These are phyloP conservation scores for Protomyces arabidopsidicola DNA, from an alignment of 1,139 yeast species.

Conservation along the genomic window DNA sequence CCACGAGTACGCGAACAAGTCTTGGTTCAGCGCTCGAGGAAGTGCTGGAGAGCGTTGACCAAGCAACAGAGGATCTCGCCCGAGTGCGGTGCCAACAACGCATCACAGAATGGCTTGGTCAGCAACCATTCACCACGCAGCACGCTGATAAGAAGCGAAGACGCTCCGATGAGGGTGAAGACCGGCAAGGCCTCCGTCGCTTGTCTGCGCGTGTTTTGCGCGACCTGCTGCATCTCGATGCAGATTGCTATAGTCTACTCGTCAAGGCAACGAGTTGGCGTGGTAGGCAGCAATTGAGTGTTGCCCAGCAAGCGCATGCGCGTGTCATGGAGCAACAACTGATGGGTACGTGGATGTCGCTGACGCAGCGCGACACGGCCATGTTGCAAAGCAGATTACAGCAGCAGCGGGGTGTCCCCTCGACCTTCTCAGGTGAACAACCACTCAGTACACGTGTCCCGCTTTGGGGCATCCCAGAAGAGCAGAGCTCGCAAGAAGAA, in stretches of 20 bases:
- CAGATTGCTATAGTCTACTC: background rate
- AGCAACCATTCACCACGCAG: background rate
- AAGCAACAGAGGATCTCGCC: conserved; percentile 8
- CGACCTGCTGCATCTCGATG: background rate
- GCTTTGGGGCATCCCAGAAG: background rate
- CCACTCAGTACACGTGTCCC: background rate
- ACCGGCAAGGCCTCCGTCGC: background rate
- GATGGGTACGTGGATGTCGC: background rate
- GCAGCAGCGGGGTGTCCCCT: background rate
- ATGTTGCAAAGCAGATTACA: background rate
- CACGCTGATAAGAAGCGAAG: background rate
- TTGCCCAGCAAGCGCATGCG: background rate
- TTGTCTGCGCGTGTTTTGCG: background rate
- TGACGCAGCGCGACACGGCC: background rate
- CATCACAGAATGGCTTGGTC: conserved; percentile 20
- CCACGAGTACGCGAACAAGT: conserved; percentile 1
- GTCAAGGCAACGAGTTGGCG: background rate
- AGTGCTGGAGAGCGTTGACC: conserved; percentile 23
- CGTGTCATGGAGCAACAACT: background rate
- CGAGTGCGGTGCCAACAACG: conserved; percentile 16
- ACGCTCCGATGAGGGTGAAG: background rate
- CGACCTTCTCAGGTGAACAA: background rate
- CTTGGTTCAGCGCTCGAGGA: conserved; percentile 14
- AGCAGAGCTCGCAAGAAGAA: background rate
- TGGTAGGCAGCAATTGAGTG: background rate